Base-by-base conservation (phyloP, 1,139 yeast species). In the Hansenula lynferdii region DNA sequence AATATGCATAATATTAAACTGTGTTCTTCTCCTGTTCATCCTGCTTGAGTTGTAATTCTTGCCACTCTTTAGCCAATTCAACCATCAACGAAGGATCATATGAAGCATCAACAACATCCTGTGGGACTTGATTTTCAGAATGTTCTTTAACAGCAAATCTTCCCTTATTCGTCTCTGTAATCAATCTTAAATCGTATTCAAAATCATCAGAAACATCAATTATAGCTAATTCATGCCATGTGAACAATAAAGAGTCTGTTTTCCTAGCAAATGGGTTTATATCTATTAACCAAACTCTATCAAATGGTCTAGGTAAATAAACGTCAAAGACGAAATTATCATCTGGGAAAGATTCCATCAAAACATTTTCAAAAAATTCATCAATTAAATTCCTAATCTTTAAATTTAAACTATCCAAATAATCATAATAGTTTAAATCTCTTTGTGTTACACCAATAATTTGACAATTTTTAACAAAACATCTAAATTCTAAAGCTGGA, bases 401-500 rank as follows among this genome's bases (percentile, higher is more conserved):
- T 4, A 67, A 72, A 18, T 65, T 57, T 32, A 84, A 52, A 0
- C 65, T 57, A 11, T 63, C 70, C 35, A 92, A 64, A 53, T 79
- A 92, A 29, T 77, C 80, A 54, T 87, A 92, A 55, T 77, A 82
- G 57, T 89, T 87, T 54, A 85, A 67, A 56, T 92, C 97, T 39
- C 97, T 67, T 58, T 92, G 98, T 1, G 90, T 72, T 4, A 84
- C 75, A 1, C 86, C 97, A 6, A 89, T 60, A 6, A 92, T 65
- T 31, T 65, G 60, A 3, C 79, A 64, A 41, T 79, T 72, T 41
- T 72, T 69, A 7, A 92, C 84, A 61, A 87, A 92, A 28, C 90
- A 80, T 39, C 98, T 69, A 56, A 92, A 92, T 59, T 92, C 98
- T 47, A 87, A 64, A 0, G 97, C 89, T 0, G 97, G 97, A 49